phyloP scores from a whole-genome alignment of 2,329 filamentous ascomycete species.

The Fusarium gaditjirri region DNA sequence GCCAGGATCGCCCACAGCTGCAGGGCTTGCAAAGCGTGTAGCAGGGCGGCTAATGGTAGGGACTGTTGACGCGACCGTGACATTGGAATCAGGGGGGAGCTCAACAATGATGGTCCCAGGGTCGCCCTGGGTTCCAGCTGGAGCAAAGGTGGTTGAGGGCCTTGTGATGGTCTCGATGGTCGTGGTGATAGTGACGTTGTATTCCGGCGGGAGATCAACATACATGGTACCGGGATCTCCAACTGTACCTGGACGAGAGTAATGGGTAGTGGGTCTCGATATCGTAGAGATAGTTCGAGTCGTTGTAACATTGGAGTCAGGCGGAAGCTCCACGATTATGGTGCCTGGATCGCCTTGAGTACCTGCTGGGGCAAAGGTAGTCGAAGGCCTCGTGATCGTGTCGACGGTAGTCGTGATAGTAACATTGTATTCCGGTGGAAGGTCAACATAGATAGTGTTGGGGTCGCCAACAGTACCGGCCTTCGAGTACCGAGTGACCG shows the following conservation, averaged over 20 bases:
- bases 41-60: constrained; percentile 1
- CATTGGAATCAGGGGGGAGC: constrained; percentile 12
- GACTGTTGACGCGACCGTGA: constrained; percentile 1
- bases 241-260: background rate
- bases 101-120: constrained; percentile 17
- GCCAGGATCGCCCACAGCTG: constrained; percentile 4
- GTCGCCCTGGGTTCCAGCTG: constrained; percentile 6
- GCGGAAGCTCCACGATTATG: constrained; percentile 10
- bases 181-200: constrained; percentile 11
- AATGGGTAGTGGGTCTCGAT: constrained; percentile 7
- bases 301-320: constrained; percentile 2
- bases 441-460: constrained; percentile 10
- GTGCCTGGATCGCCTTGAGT: constrained; percentile 19
- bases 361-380: constrained; percentile 10
- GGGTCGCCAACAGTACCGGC: constrained; percentile 9
- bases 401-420: constrained; percentile 5
- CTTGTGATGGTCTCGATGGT: constrained; percentile 11
- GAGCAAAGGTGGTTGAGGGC: constrained; percentile 7
- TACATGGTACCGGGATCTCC: constrained; percentile 18
- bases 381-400: constrained; percentile 9
- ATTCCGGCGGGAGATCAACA: constrained; percentile 9
- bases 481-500: constrained; percentile 3
- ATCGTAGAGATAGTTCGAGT: constrained; percentile 9
- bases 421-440: constrained; percentile 23
- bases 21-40: constrained; percentile 6